Percentiles rank a stretch among this genome's conserved stretches.
These are phyloP conservation scores for Chaetomium sp. DNA, from an alignment of 2,329 filamentous ascomycete genomes.

Conservation along the genomic window DNA sequence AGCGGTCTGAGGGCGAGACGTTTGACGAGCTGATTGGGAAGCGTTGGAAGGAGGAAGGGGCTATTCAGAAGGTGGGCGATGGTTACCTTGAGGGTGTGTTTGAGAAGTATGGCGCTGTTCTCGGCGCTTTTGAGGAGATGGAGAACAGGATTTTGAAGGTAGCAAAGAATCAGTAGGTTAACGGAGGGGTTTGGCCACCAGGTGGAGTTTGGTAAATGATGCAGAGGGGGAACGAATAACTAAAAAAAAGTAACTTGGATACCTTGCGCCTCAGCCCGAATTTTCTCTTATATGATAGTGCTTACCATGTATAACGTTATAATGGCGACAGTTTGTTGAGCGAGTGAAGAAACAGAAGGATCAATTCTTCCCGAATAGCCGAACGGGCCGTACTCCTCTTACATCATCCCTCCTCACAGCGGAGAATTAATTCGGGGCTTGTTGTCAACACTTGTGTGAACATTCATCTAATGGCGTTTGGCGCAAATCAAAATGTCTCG, in stretches of 20 bases:
- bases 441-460: too few relatives aligned
- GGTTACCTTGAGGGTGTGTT: slow-evolving; percentile 73
- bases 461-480: too few relatives aligned
- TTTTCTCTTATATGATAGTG: too few relatives aligned
- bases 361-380: background rate
- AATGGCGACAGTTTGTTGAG: background rate
- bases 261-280: too few relatives aligned
- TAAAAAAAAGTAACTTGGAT: too few relatives aligned
- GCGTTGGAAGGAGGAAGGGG: slow-evolving; percentile 79
- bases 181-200: background rate
- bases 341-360: background rate
- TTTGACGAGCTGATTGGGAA: slow-evolving; percentile 83
- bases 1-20: slow-evolving; percentile 59
- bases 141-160: slow-evolving; percentile 58
- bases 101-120: slow-evolving; percentile 67
- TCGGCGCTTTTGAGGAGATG: slow-evolving; percentile 71
- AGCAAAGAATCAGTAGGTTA: slow-evolving; percentile 23
- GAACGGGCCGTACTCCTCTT: too few relatives aligned
- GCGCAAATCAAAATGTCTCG: too few relatives aligned
- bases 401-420: too few relatives aligned
- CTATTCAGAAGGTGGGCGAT: slow-evolving; percentile 73
- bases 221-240: background rate
- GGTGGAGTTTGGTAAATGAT: background rate
- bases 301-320: too few relatives aligned
- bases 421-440: too few relatives aligned